Conservation (phyloP, 257 asterid genomes). For the Jacaranda copaia region DNA sequence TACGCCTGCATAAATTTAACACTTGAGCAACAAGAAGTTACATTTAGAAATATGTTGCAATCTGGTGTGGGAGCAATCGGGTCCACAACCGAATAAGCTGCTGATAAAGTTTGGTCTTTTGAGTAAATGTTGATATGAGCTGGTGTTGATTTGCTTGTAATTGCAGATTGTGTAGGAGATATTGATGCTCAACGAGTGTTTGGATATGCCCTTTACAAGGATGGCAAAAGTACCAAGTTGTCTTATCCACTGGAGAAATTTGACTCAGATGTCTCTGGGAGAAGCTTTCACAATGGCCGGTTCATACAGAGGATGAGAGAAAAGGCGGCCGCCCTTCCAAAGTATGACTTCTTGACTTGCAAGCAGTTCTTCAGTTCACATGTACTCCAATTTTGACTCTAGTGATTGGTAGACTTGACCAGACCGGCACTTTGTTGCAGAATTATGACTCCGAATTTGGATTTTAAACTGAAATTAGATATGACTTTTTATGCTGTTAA, state of each 20-base stretch:
- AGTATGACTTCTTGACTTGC: constrained; percentile 40
- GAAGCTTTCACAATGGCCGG: constrained; percentile 75
- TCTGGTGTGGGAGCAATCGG: background rate
- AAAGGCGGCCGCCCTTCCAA: constrained; percentile 64
- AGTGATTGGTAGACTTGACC: background rate
- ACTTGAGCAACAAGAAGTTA: background rate
- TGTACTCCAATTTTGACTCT: background rate
- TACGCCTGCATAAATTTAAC: background rate
- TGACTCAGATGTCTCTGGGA: constrained; percentile 60
- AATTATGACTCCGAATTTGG: background rate
- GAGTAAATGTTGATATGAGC: background rate
- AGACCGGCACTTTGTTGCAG: background rate
- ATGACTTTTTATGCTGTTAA: background rate
- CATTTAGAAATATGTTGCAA: background rate
- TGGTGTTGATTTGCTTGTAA: background rate
- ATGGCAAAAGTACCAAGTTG: constrained; percentile 50
- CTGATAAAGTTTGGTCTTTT: background rate
- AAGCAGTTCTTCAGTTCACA: background rate
- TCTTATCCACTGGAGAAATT: constrained; percentile 70
- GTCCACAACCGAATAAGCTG: background rate
- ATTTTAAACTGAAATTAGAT: background rate
- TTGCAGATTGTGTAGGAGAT: constrained; percentile 55
- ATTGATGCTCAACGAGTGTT: constrained; percentile 67
- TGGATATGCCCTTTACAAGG: constrained; percentile 67
- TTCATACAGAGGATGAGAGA: constrained; percentile 72